These are phyloP conservation scores for Iberis pinnata DNA, from an alignment of 345 rosid species.

Conservation along the genomic window DNA sequence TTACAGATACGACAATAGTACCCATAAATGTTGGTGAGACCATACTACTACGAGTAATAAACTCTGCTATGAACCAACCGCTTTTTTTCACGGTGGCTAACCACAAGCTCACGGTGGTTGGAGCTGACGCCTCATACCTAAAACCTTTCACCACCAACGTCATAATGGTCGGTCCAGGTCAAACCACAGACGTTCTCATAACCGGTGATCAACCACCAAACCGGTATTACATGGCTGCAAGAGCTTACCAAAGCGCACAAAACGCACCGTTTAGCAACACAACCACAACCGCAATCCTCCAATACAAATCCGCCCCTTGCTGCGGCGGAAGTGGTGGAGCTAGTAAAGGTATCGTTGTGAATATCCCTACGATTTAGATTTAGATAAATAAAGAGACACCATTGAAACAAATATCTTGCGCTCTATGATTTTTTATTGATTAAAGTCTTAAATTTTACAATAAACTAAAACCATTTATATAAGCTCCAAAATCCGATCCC, in stretches of 20 bases:
- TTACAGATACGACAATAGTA: constrained; percentile 66
- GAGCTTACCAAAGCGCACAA: constrained; percentile 77
- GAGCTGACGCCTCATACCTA: constrained; percentile 78
- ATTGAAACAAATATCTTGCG: too few relatives aligned
- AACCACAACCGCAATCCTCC: constrained; percentile 86
- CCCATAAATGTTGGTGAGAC: constrained; percentile 78
- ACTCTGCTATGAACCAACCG: constrained; percentile 75
- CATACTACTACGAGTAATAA: constrained; percentile 75
- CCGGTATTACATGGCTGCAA: constrained; percentile 76
- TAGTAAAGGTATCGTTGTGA: too few relatives aligned
- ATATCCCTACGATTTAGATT: too few relatives aligned
- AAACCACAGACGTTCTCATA: constrained; percentile 86
- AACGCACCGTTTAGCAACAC: constrained; percentile 76
- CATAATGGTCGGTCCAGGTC: constrained; percentile 84
- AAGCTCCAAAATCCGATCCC: too few relatives aligned
- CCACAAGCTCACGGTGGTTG: constrained; percentile 77
- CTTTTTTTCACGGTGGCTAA: constrained; percentile 76
- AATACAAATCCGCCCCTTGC: constrained; percentile 74
- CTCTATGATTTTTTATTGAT: too few relatives aligned
- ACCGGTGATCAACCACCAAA: constrained; percentile 63
- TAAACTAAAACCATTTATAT: too few relatives aligned
- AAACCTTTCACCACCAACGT: constrained; percentile 81
- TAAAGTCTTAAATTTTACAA: too few relatives aligned
- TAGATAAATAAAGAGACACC: too few relatives aligned
- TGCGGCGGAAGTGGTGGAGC: constrained; percentile 46